phyloP scores from a whole-genome alignment of 805 yeast genomes.

The Ogataea minuta region DNA sequence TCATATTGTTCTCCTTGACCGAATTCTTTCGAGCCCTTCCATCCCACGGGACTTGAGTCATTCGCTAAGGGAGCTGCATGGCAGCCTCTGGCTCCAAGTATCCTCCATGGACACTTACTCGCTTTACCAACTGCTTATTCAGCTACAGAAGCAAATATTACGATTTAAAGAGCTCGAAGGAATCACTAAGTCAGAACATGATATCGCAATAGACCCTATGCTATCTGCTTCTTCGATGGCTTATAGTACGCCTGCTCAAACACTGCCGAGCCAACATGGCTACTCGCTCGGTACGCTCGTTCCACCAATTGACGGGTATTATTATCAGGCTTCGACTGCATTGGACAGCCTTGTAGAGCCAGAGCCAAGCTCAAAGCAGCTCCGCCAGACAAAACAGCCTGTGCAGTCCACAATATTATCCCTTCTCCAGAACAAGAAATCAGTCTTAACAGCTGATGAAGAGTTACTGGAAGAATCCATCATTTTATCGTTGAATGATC shows the following conservation, averaged over 20 bases:
- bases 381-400: not conserved
- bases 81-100: constrained; percentile 12
- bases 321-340: too few relatives aligned
- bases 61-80: constrained; percentile 10
- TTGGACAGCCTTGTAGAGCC: too few relatives aligned
- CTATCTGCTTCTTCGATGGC: not conserved
- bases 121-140: constrained; percentile 11
- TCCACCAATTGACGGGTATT: too few relatives aligned
- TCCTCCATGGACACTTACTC: constrained; percentile 13
- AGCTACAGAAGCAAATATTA: constrained; percentile 12
- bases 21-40: constrained; percentile 11
- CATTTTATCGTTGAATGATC: constrained; percentile 33
- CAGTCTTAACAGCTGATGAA: constrained; percentile 19
- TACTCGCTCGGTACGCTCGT: too few relatives aligned
- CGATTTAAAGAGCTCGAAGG: constrained; percentile 8
- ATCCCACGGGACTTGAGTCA: constrained; percentile 11
- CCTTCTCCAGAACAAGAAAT: constrained; percentile 10
- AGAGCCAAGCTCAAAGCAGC: not conserved
- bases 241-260: too few relatives aligned
- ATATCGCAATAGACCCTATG: not conserved
- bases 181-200: constrained; percentile 1
- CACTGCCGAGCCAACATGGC: too few relatives aligned
- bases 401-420: not conserved
- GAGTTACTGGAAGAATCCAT: constrained; percentile 31
- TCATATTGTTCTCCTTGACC: constrained; percentile 7